These are phyloP conservation scores for Scheffersomyces lignosus DNA, from an alignment of 805 yeast species.

Conservation along the genomic window DNA sequence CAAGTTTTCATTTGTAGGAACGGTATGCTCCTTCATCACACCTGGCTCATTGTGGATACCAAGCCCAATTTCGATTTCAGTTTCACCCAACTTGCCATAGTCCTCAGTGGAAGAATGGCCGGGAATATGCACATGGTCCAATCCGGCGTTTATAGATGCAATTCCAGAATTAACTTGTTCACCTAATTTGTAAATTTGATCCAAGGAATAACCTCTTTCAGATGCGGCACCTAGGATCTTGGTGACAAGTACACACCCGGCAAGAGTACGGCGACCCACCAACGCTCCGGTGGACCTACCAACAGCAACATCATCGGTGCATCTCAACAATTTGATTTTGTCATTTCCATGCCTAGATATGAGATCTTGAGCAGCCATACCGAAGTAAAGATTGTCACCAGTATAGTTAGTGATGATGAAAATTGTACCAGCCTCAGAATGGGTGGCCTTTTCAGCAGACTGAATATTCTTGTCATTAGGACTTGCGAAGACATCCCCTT, in stretches of 20 bases:
- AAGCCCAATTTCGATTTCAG: constrained; percentile 34
- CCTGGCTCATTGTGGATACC: constrained; percentile 45
- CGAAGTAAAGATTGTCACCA: constrained; percentile 40
- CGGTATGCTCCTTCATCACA: constrained; percentile 24
- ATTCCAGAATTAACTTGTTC: constrained; percentile 21
- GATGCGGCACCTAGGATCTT: constrained; percentile 35
- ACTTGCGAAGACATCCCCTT: constrained; percentile 43
- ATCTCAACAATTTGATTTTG: constrained; percentile 28
- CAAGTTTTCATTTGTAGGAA: constrained; percentile 33
- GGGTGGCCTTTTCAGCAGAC: constrained; percentile 35
- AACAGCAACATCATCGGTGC: constrained; percentile 39
- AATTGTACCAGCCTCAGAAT: constrained; percentile 34
- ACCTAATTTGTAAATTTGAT: constrained; percentile 28
- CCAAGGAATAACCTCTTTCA: constrained; percentile 21
- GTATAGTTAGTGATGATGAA: constrained; percentile 39
- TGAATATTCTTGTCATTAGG: constrained; percentile 39
- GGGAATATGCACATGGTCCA: constrained; percentile 39
- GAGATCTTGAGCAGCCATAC: constrained; percentile 40
- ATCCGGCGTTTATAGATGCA: constrained; percentile 37
- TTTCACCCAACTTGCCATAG: constrained; percentile 22
- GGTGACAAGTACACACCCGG: constrained; percentile 30
- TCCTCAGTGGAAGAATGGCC: constrained; percentile 25
- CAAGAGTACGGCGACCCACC: constrained; percentile 38
- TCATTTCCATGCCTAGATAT: constrained; percentile 28
- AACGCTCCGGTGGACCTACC: constrained; percentile 25